These are phyloP conservation scores for Arctium lappa DNA, from an alignment of 129 eudicot genomes.

Conservation along the genomic window DNA sequence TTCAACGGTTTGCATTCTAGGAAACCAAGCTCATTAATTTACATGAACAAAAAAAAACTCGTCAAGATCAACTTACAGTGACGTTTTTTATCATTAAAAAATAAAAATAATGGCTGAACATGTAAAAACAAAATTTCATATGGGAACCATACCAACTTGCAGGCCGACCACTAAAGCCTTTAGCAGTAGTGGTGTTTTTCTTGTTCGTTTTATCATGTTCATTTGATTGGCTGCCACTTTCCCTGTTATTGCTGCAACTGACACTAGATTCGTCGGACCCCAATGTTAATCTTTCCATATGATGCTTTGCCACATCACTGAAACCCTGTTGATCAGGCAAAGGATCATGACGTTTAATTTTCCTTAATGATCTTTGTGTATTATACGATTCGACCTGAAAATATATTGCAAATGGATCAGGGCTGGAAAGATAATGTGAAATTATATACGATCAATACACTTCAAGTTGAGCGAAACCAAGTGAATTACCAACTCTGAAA, in stretches of 20 bases:
- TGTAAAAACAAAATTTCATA: neutral
- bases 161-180: constrained; percentile 46
- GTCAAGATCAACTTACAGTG: neutral
- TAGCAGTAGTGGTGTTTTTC: constrained; percentile 21
- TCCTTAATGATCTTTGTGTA: constrained; percentile 55
- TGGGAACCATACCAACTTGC: constrained; percentile 55
- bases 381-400: constrained; percentile 74
- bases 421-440: neutral
- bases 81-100: neutral
- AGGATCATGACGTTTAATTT: constrained; percentile 65
- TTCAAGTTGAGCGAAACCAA: neutral
- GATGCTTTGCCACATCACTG: constrained; percentile 26
- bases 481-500: neutral
- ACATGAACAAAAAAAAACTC: neutral
- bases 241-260: constrained; percentile 34
- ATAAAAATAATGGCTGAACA: neutral
- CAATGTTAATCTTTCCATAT: constrained; percentile 33
- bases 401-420: neutral
- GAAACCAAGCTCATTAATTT: neutral
- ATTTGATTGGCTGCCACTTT: constrained; percentile 31
- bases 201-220: constrained; percentile 27
- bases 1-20: neutral
- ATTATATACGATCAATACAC: neutral
- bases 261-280: constrained; percentile 34
- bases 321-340: constrained; percentile 27